Base-by-base conservation (phyloP, 352 stramenopile species). In the Pythium dissotocum region DNA sequence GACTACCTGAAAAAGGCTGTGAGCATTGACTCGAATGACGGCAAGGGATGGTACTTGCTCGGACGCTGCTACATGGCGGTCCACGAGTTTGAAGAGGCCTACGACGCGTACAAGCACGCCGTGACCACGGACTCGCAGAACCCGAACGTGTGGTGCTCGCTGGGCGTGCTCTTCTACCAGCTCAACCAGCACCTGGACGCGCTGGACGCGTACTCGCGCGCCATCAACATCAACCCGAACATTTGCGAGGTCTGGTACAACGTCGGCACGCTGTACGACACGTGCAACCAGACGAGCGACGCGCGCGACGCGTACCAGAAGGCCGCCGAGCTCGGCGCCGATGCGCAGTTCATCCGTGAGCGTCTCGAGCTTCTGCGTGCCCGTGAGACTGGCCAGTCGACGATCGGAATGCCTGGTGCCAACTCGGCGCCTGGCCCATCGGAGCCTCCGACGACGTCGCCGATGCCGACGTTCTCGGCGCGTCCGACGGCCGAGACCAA, bases 201-300 rank as follows among this genome's bases (percentile, higher is more conserved):
- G 1, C 73, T 97, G 36, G 89, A 96, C 73, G 89, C 89, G 61
- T 95, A 96, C 65, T 94, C 87, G 49, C 85, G 88, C 32, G 89
- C 89, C 49, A 95, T 97, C 77, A 96, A 96, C 72, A 93, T 96
- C 77, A 94, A 97, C 73, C 86, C 89, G 36, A 95, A 95, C 76
- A 94, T 97, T 83, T 95, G 87, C 48, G 89, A 97, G 64, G 87
- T 95, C 55, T 97, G 89, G 89, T 97, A 97, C 77, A 97, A 97
- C 69, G 88, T 97, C 6, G 89, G 89, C 53, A 95, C 89, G 38
- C 75, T 97, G 18, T 97, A 97, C 72, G 89, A 97, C 73, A 95
- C 87, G 42, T 97, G 89, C 72, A 95, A 97, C 73, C 89, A 97
- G 77, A 94, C 89, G 0, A 95, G 85, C 57, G 89, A 97, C 60